phyloP scores from a whole-genome alignment of 2,329 filamentous ascomycete species.

The Colletotrichum somersetense region DNA sequence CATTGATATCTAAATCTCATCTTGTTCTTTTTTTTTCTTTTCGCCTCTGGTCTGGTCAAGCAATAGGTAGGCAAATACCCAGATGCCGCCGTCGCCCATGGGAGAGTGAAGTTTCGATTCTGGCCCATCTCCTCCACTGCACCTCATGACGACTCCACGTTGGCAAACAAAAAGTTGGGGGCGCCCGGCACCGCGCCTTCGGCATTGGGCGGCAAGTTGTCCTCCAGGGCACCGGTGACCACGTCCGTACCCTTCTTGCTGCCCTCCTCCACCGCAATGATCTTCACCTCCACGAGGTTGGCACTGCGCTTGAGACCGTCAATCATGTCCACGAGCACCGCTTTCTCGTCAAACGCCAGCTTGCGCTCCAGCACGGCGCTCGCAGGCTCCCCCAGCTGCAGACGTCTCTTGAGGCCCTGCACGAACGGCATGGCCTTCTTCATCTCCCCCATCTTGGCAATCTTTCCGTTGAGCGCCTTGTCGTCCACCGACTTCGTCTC shows the following conservation, averaged over 20 bases:
- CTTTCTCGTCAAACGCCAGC: constrained; percentile 87
- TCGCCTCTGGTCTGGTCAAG: too few relatives aligned
- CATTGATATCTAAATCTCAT: constrained; percentile 28
- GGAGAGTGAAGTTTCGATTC: too few relatives aligned
- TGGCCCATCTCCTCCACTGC: not conserved
- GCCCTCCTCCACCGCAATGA: constrained; percentile 79
- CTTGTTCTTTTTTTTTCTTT: constrained; percentile 9
- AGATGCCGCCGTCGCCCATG: not conserved
- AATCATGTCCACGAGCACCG: constrained; percentile 82
- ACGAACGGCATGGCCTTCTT: constrained; percentile 99
- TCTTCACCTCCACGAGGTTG: constrained; percentile 76
- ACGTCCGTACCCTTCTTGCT: constrained; percentile 73
- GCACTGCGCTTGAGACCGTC: constrained; percentile 81
- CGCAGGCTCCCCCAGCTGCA: constrained; percentile 77
- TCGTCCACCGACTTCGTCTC: constrained; percentile 76
- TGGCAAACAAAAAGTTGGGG: constrained; percentile 88
- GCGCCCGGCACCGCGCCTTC: constrained; percentile 84
- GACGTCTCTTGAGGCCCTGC: constrained; percentile 85
- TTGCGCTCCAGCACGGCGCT: constrained; percentile 83
- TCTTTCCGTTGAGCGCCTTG: constrained; percentile 81
- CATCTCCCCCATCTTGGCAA: constrained; percentile 87
- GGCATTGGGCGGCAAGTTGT: constrained; percentile 70
- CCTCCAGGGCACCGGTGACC: constrained; percentile 66
- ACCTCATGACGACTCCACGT: constrained; percentile 65
- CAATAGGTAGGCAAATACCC: not conserved